Percentiles rank a stretch among this genome's conserved stretches.
Evolutionary conservation across 1,284 basidiomycete genomes (phyloP).

Genomic region (Mixia osmundae): DNA sequence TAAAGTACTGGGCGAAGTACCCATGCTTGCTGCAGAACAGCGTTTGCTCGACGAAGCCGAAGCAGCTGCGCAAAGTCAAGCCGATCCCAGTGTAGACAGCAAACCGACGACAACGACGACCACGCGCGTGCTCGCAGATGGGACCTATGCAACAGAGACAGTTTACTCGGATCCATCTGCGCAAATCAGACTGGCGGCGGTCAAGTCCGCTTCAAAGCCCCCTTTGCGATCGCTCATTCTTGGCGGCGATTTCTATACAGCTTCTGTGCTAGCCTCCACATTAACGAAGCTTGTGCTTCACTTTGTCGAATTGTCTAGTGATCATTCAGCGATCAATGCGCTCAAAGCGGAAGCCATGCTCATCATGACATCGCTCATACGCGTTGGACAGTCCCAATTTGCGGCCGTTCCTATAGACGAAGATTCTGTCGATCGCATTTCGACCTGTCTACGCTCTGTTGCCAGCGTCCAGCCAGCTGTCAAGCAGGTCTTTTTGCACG

Average conservation of each 20-base stretch:
- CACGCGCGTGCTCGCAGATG: constrained; percentile 63
- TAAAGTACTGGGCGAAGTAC: constrained; percentile 80
- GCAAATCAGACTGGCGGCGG: constrained; percentile 44
- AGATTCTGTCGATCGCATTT: constrained; percentile 86
- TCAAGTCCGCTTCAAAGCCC: constrained; percentile 69
- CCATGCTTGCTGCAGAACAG: constrained; percentile 69
- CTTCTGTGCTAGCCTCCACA: constrained; percentile 63
- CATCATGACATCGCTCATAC: constrained; percentile 91
- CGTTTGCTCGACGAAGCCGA: constrained; percentile 49
- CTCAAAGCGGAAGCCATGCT: constrained; percentile 89
- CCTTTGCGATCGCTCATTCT: constrained; percentile 72
- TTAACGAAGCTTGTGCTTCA: constrained; percentile 80
- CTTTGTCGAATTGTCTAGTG: constrained; percentile 38
- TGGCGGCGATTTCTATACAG: constrained; percentile 93
- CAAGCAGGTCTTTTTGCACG: constrained; percentile 69
- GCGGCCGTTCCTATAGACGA: constrained; percentile 86
- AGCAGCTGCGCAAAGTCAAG: constrained; percentile 30
- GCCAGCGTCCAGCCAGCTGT: constrained; percentile 35
- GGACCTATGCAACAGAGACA: constrained; percentile 93
- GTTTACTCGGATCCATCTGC: constrained; percentile 51
- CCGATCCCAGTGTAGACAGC: constrained; percentile 24
- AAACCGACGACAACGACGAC: constrained; percentile 21
- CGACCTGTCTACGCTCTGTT: constrained; percentile 86
- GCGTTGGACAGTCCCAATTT: constrained; percentile 91
- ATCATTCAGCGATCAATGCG: constrained; percentile 38